A percentile compares a stretch with the other conserved stretches of the same genome.
Evolutionary conservation across 2,329 filamentous ascomycete genomes (phyloP).

Genomic region (Cryphonectria parasitica): DNA sequence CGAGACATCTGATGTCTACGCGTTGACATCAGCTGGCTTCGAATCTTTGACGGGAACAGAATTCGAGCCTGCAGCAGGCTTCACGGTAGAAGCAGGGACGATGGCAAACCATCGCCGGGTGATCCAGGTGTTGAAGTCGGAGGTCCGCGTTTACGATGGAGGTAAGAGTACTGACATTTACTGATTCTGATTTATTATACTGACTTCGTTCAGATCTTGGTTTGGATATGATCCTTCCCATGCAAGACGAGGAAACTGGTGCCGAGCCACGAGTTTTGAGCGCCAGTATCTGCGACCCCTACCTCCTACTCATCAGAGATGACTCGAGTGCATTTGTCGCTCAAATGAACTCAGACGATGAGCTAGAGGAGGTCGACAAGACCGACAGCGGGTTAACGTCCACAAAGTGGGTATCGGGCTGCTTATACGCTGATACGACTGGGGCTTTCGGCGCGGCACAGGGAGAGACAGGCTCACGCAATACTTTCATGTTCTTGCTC

Average conservation of each 20-base stretch:
- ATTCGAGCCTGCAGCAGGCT: conserved; percentile 87
- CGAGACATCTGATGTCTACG: conserved; percentile 79
- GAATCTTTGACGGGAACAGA: conserved; percentile 81
- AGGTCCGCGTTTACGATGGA: conserved; percentile 88
- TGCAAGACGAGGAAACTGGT: conserved; percentile 88
- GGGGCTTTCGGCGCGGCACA: conserved; percentile 55
- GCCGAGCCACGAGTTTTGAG: conserved; percentile 77
- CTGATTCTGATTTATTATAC: conserved; percentile 2
- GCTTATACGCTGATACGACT: conserved; percentile 73
- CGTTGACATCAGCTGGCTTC: conserved; percentile 72
- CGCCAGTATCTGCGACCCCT: conserved; percentile 86
- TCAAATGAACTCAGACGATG: conserved; percentile 77
- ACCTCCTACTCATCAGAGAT: conserved; percentile 79
- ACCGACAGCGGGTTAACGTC: conserved; percentile 58
- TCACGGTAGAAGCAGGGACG: conserved; percentile 82
- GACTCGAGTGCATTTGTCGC: conserved; percentile 81
- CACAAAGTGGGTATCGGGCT: conserved; percentile 81
- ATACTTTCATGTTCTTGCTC: conserved; percentile 76
- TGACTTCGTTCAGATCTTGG: conserved; percentile 68
- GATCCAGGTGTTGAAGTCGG: conserved; percentile 83
- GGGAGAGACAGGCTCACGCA: conserved; percentile 48
- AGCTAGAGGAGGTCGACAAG: conserved; percentile 80
- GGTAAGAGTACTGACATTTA: conserved; percentile 55
- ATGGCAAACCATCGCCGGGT: conserved; percentile 81
- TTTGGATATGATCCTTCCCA: conserved; percentile 86